Conservation (phyloP, 2,329 filamentous ascomycete species). For the Scedosporium minutisporum region DNA sequence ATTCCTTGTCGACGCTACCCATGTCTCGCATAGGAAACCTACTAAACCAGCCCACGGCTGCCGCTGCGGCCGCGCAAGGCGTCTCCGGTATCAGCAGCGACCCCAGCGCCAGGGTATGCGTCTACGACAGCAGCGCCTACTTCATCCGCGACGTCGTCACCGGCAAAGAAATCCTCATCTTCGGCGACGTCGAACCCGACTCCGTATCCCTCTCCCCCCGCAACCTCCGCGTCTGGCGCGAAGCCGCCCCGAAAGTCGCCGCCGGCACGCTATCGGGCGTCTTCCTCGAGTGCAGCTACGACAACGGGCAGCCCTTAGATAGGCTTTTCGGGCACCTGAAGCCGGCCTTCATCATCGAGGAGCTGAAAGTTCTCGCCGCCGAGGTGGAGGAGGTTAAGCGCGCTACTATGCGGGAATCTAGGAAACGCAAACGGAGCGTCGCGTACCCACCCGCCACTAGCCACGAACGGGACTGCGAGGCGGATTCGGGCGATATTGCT, state of each 20-base stretch:
- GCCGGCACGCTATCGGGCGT: conserved; percentile 65
- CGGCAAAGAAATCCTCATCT: conserved; percentile 75
- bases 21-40: conserved; percentile 6
- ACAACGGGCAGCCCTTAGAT: conserved; percentile 66
- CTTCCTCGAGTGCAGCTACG: conserved; percentile 94
- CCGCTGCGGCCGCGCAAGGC: conserved; percentile 1
- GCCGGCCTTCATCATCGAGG: conserved; percentile 70
- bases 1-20: background rate
- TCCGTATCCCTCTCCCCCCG: conserved; percentile 71
- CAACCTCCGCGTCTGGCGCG: conserved; percentile 75
- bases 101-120: conserved; percentile 47
- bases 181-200: conserved; percentile 93
- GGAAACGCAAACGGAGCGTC: conserved; percentile 56
- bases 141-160: conserved; percentile 73
- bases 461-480: conserved; percentile 9
- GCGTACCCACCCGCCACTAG: background rate
- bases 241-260: conserved; percentile 77
- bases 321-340: conserved; percentile 83
- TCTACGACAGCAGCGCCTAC: conserved; percentile 84
- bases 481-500: conserved; percentile 12
- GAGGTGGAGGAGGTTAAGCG: conserved; percentile 52
- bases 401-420: conserved; percentile 28
- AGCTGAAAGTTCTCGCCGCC: conserved; percentile 61
- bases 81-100: conserved; percentile 9
- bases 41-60: background rate